phyloP scores from a whole-genome alignment of 2,329 filamentous ascomycete species.

The Lachnellula hyalina region DNA sequence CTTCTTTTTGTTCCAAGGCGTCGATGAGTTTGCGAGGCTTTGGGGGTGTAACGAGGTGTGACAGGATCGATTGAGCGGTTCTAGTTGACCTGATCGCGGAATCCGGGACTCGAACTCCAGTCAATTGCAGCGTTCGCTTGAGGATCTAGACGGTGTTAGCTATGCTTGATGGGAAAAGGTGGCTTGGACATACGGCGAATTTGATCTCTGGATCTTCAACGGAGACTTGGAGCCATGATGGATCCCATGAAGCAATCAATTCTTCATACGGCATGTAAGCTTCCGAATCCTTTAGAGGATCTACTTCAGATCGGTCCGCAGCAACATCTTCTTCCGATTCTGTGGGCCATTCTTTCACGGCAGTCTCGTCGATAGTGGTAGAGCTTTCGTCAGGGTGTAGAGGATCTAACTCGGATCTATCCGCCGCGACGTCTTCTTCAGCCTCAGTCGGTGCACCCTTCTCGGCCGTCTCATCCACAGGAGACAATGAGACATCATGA shows the following conservation, averaged over 20 bases:
- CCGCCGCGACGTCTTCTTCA: slow-evolving; percentile 27
- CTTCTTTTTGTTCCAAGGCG: slow-evolving; percentile 42
- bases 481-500: slow-evolving; percentile 11
- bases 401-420: slow-evolving; percentile 20
- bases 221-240: slow-evolving; percentile 52
- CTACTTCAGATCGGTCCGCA: slow-evolving; percentile 21
- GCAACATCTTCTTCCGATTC: slow-evolving; percentile 27
- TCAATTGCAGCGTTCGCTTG: slow-evolving; percentile 77
- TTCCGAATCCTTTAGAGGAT: slow-evolving; percentile 15
- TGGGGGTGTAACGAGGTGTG: slow-evolving; percentile 46
- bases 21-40: slow-evolving; percentile 60
- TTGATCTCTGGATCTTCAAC: slow-evolving; percentile 57
- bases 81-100: slow-evolving; percentile 52
- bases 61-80: slow-evolving; percentile 51
- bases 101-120: slow-evolving; percentile 72
- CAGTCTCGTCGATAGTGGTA: slow-evolving; percentile 15
- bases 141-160: slow-evolving; percentile 51
- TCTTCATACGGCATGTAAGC: slow-evolving; percentile 25
- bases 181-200: slow-evolving; percentile 60
- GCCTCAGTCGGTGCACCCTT: slow-evolving; percentile 22
- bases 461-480: slow-evolving; percentile 15
- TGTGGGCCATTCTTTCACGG: slow-evolving; percentile 19
- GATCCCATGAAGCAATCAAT: slow-evolving; percentile 41
- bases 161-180: neutral
- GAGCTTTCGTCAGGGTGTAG: slow-evolving; percentile 1